These are phyloP conservation scores for Micromonas commoda DNA, from an alignment of 139 green algal genomes.

Conservation along the genomic window DNA sequence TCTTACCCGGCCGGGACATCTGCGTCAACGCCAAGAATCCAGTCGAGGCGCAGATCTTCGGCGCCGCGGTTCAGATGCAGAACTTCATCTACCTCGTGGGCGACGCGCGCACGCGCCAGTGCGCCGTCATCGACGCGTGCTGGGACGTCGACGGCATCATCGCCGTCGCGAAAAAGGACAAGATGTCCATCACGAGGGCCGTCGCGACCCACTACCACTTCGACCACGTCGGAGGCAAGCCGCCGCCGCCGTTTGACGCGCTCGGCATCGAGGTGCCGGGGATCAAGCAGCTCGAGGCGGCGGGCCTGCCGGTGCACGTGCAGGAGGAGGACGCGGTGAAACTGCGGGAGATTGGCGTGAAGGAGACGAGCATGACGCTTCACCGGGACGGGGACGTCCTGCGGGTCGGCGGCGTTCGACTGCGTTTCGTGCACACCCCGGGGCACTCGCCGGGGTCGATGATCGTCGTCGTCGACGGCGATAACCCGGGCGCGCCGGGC, in stretches of 20 bases:
- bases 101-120: conserved; percentile 36
- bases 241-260: conserved; percentile 35
- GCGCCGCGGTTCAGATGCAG: conserved; percentile 36
- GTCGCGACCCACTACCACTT: conserved; percentile 50
- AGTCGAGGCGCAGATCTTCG: conserved; percentile 28
- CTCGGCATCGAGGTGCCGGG: conserved; percentile 40
- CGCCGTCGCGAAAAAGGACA: conserved; percentile 1
- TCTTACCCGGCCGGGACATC: not conserved
- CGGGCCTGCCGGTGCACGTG: conserved; percentile 23
- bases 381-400: not conserved
- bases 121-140: conserved; percentile 37
- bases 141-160: conserved; percentile 37
- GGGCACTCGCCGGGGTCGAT: conserved; percentile 38
- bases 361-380: not conserved
- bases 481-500: not conserved
- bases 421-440: conserved; percentile 42
- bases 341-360: conserved; percentile 4
- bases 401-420: not conserved
- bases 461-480: conserved; percentile 32
- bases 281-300: conserved; percentile 22
- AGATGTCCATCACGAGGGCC: conserved; percentile 29
- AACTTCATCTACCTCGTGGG: conserved; percentile 47
- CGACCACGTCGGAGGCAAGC: conserved; percentile 41
- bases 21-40: conserved; percentile 5
- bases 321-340: conserved; percentile 9